A percentile compares a stretch with the other conserved stretches of the same genome.
Evolutionary conservation across 441 rosid species (phyloP).

Genomic region (Capsella rubella): DNA sequence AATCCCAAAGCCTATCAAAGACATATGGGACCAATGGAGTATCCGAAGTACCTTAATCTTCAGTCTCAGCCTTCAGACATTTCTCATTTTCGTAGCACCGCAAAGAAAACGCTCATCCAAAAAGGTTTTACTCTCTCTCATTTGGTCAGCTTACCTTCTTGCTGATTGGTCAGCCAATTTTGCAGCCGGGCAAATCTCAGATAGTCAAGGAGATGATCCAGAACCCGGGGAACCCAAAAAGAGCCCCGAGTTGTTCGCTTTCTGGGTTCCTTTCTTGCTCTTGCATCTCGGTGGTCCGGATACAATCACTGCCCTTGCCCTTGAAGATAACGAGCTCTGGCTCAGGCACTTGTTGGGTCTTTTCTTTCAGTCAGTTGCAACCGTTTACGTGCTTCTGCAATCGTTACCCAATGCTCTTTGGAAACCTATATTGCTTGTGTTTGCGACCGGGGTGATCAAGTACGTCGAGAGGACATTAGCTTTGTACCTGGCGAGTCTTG

Average conservation of each 20-base stretch:
- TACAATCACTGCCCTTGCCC: conserved; percentile 69
- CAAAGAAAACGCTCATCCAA: conserved; percentile 47
- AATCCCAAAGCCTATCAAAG: conserved; percentile 40
- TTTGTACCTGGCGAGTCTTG: conserved; percentile 59
- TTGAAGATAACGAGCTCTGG: conserved; percentile 73
- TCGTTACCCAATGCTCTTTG: conserved; percentile 45
- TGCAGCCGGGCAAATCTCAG: conserved; percentile 54
- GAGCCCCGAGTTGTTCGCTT: conserved; percentile 45
- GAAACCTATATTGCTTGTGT: conserved; percentile 46
- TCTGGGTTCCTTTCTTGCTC: conserved; percentile 71
- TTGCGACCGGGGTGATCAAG: conserved; percentile 57
- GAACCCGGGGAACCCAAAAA: conserved; percentile 25
- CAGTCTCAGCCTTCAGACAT: conserved; percentile 55
- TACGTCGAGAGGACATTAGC: conserved; percentile 60
- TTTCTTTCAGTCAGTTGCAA: conserved; percentile 46
- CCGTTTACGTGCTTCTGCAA: conserved; percentile 51
- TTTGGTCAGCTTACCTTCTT: conserved; percentile 59
- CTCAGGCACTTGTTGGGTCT: conserved; percentile 58
- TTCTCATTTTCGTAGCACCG: conserved; percentile 53
- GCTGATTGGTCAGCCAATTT: conserved; percentile 62
- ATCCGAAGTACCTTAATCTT: conserved; percentile 50
- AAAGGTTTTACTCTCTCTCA: conserved; percentile 33
- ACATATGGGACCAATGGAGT: conserved; percentile 51
- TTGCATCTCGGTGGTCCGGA: conserved; percentile 80
- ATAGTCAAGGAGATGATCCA: conserved; percentile 42